Base-by-base conservation (phyloP, 2,329 filamentous ascomycete species). In the Fusarium guadeloupense region DNA sequence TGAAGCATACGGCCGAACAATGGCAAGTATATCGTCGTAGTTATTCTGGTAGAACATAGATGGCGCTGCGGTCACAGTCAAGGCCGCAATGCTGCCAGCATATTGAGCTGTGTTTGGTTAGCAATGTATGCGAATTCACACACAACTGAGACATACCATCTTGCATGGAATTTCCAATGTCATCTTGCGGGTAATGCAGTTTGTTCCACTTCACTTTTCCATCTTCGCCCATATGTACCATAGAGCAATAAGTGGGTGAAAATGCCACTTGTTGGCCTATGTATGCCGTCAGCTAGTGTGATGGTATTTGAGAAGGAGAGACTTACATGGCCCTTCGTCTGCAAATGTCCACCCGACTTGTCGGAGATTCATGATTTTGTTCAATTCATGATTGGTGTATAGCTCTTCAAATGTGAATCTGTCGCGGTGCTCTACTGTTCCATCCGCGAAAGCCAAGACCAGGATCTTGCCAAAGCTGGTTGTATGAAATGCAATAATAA, bases 381-480 rank as follows among this genome's bases (percentile, higher is more conserved):
- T 83, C 8, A 85, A 76, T 66, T 90, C 89, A 23, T 83, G 81
- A 51, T 89, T 84, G 6, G 84, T 83, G 60, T 85, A 87, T 1
- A 93, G 79, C 47, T 88, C 82, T 5, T 86, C 81, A 83, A 96
- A 89, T 0, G 86, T 90, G 41, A 84, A 81, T 10, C 92, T 85
- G 69, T 96, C 90, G 51, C 91, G 86, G 74, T 94, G 91, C 66
- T 95, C 89, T 4, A 96, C 81, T 0, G 87, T 89, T 10, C 93
- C 91, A 71, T 97, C 93, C 59, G 90, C 90, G 67, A 91, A 91
- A 21, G 84, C 83, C 54, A 97, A 80, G 25, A 89, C 87, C 3
- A 97, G 62, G 3, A 90, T 81, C 54, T 87, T 92, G 42, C 90
- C 89, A 56, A 89, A 86, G 66, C 90, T 89, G 16, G 90, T 80